Base-by-base conservation (phyloP, 805 yeast species). In the Teunomyces funiuensis region DNA sequence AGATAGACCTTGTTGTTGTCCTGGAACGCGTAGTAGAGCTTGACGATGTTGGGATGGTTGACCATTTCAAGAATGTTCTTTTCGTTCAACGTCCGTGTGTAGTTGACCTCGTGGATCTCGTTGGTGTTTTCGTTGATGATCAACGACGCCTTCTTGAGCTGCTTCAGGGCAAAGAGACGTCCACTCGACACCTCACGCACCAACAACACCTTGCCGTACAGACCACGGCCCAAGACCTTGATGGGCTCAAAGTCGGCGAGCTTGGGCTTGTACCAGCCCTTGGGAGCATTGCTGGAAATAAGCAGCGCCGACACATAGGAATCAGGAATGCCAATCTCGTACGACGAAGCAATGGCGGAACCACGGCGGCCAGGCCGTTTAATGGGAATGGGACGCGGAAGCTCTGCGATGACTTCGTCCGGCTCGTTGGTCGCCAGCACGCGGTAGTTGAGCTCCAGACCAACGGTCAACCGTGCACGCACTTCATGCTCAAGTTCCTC, bases 1-100 rank as follows among this genome's bases (percentile, higher is more conserved):
- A 71, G 51, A 44, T 70, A 71, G 28, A 69, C 68, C 49, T 66
- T 68, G 54, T 71, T 62, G 39, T 59, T 60, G 51, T 71, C 76
- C 49, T 71, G 76, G 39, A 71, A 66, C 11, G 76, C 75, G 42
- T 69, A 71, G 48, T 58, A 69, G 18, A 71, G 54, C 54, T 66
- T 69, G 43, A 71, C 76, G 22, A 71, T 70, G 46, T 71, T 71
- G 20, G 67, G 71, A 45, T 71, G 76, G 41, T 63, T 59, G 31
- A 71, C 74, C 48, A 55, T 57, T 45, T 66, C 72, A 39, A 71
- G 54, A 25, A 71, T 69, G 27, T 63, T 58, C 47, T 61, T 65
- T 40, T 71, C 76, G 50, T 69, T 69, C 29, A 71, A 45, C 3
- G 76, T 71, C 14, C 76, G 51, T 28, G 55, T 54, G 43, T 64